A percentile compares a stretch with the other conserved stretches of the same genome.
phyloP scores from a whole-genome alignment of 2,329 filamentous ascomycete genomes.

The Camptophora hylomeconis region DNA sequence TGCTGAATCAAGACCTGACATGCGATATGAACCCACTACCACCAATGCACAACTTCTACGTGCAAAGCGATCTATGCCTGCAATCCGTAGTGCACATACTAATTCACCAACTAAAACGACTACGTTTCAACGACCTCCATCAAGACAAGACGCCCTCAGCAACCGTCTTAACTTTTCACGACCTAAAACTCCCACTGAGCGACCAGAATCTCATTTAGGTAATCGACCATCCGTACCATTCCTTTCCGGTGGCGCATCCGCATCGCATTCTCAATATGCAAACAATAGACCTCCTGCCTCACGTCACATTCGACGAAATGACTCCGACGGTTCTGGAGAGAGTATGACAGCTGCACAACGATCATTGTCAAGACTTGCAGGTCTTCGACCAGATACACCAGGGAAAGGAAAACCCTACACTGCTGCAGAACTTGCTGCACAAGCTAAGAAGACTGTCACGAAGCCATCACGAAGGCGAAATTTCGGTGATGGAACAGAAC shows the following conservation, averaged over 20 bases:
- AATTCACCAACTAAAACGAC: slow-evolving; percentile 20
- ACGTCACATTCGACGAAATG: slow-evolving; percentile 63
- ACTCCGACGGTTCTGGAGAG: slow-evolving; percentile 57
- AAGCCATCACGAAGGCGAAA: slow-evolving; percentile 57
- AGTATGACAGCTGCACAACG: slow-evolving; percentile 29
- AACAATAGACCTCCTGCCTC: slow-evolving; percentile 53
- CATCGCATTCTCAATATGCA: slow-evolving; percentile 65
- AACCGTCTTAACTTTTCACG: slow-evolving; percentile 28
- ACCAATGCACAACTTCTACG: slow-evolving; percentile 43
- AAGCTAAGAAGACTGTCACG: slow-evolving; percentile 57
- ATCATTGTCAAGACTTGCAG: slow-evolving; percentile 27
- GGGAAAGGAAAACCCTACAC: slow-evolving; percentile 34
- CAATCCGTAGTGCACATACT: slow-evolving; percentile 35
- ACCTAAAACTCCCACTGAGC: slow-evolving; percentile 58
- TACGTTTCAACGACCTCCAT: slow-evolving; percentile 25
- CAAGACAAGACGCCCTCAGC: slow-evolving; percentile 24
- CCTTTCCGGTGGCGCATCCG: slow-evolving; percentile 61
- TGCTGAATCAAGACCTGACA: slow-evolving; percentile 23
- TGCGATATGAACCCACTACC: slow-evolving; percentile 35
- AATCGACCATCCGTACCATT: slow-evolving; percentile 60
- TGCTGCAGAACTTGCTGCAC: slow-evolving; percentile 38
- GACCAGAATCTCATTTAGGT: slow-evolving; percentile 27
- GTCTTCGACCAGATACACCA: slow-evolving; percentile 35
- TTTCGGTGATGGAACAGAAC: slow-evolving; percentile 84
- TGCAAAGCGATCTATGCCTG: slow-evolving; percentile 48